A percentile compares a stretch with the other conserved stretches of the same genome.
These are phyloP conservation scores for Alloteropsis semialata DNA, from an alignment of 176 grass and related monocot species.

Conservation along the genomic window DNA sequence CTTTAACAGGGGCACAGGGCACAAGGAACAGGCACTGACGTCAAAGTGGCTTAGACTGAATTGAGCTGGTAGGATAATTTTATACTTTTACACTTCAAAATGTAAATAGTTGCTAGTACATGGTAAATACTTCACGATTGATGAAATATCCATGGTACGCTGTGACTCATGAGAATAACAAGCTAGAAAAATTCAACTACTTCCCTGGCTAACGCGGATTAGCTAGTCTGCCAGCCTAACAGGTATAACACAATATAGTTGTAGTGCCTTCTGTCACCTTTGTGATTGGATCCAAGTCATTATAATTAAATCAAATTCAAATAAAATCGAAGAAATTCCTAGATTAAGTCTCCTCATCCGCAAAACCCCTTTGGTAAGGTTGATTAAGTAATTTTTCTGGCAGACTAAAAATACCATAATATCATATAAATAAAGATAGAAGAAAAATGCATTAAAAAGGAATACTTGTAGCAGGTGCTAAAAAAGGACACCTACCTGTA, in stretches of 20 bases:
- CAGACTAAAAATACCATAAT: not conserved
- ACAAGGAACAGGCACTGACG: not conserved
- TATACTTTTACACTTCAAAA: not conserved
- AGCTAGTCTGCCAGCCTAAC: not conserved
- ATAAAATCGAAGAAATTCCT: not conserved
- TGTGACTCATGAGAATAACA: not conserved
- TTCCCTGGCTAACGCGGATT: not conserved
- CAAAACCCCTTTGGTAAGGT: not conserved
- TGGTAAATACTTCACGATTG: not conserved
- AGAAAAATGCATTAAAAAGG: not conserved
- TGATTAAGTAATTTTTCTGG: not conserved
- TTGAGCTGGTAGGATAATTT: not conserved
- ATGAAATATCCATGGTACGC: not conserved
- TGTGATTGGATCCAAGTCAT: not conserved
- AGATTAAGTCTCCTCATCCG: not conserved
- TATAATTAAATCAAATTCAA: not conserved
- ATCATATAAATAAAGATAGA: not conserved
- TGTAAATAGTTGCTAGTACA: not conserved
- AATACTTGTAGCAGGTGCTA: not conserved
- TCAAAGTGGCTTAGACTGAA: not conserved
- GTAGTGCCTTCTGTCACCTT: not conserved
- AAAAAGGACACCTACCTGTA: slow-evolving; percentile 7
- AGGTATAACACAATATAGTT: not conserved
- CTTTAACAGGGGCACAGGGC: not conserved
- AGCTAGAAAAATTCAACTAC: not conserved